Evolutionary conservation across 2,329 filamentous ascomycete genomes (phyloP), one percentile per base, ranked within the genome.

Genomic region (Aspergillaceae sp.): DNA sequence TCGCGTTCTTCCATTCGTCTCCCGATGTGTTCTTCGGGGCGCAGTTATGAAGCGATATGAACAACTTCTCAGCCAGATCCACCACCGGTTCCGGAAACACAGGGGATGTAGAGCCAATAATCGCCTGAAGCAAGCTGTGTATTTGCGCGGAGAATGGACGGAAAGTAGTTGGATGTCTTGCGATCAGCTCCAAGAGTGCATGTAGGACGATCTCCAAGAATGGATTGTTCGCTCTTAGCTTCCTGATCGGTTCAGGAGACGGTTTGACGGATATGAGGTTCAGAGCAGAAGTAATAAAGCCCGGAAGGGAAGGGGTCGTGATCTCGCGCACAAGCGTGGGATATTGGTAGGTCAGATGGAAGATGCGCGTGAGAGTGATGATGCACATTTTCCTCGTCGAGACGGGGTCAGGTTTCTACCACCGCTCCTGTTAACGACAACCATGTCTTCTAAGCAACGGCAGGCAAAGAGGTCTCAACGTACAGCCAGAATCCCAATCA

Each of bases 291-390:
- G 79, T 82, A 40, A 90, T 76, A 58, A 91, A 94, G 1, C 77
- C 71, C 1, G 87, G 81, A 19, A 96, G 71, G 3, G 81, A 86
- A 2, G 88, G 88, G 0, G 89, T 94, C 1, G 86, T 90, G 50
- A 96, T 87, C 62, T 96, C 90, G 56, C 91, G 79, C 40, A 91
- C 75, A 44, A 96, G 74, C 6, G 87, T 92, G 49, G 85, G 87
- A 60, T 89, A 89, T 34, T 84, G 80, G 60, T 89, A 86, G 36
- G 90, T 84, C 33, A 92, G 77, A 55, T 82, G 77, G 69, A 92
- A 96, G 55, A 96, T 89, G 59, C 86, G 83, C 19, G 86, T 86
- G 50, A 96, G 71, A 9, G 86, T 80, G 50, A 92, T 78, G 42
- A 95, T 73, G 54, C 80, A 80, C 48, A 96, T 67, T 62, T 85